Conservation (phyloP, 129 eudicot genomes). For the Glebionis coronaria region DNA sequence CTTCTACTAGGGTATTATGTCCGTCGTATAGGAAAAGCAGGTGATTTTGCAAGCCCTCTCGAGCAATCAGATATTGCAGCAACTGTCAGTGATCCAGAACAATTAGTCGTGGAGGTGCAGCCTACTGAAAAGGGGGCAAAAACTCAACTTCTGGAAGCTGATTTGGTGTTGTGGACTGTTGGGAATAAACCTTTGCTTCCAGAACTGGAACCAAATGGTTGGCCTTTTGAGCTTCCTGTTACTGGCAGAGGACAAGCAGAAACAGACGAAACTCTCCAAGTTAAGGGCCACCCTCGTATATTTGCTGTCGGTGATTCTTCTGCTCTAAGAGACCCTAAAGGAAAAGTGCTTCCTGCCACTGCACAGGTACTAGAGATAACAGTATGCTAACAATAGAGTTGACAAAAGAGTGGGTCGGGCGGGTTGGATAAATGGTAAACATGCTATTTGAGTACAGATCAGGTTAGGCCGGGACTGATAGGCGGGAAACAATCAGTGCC, state of each 20-base stretch:
- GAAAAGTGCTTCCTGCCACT: constrained; percentile 87
- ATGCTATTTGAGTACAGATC: too few relatives aligned
- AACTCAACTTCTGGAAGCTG: constrained; percentile 66
- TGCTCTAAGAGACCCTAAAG: constrained; percentile 70
- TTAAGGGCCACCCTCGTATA: constrained; percentile 93
- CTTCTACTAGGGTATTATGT: constrained; percentile 76
- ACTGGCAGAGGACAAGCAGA: constrained; percentile 92
- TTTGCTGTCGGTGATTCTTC: constrained; percentile 98
- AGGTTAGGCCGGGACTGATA: too few relatives aligned
- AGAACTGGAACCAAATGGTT: constrained; percentile 47
- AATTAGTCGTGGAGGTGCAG: constrained; percentile 59
- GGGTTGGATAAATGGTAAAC: neutral
- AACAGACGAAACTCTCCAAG: constrained; percentile 95
- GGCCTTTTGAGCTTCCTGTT: constrained; percentile 76
- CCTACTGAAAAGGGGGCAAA: constrained; percentile 74
- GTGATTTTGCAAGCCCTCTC: constrained; percentile 23
- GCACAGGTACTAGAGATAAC: constrained; percentile 65
- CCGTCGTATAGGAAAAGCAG: constrained; percentile 49
- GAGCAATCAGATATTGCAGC: constrained; percentile 25
- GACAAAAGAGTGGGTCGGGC: neutral
- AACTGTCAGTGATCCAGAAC: constrained; percentile 34
- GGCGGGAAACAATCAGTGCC: too few relatives aligned
- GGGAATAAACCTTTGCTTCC: constrained; percentile 89
- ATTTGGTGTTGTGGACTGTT: constrained; percentile 92
- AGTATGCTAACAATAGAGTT: constrained; percentile 8